Evolutionary conservation across 2,329 filamentous ascomycete species (phyloP), one percentile per base, ranked within the genome.

Genomic region (Ophiostoma ips): DNA sequence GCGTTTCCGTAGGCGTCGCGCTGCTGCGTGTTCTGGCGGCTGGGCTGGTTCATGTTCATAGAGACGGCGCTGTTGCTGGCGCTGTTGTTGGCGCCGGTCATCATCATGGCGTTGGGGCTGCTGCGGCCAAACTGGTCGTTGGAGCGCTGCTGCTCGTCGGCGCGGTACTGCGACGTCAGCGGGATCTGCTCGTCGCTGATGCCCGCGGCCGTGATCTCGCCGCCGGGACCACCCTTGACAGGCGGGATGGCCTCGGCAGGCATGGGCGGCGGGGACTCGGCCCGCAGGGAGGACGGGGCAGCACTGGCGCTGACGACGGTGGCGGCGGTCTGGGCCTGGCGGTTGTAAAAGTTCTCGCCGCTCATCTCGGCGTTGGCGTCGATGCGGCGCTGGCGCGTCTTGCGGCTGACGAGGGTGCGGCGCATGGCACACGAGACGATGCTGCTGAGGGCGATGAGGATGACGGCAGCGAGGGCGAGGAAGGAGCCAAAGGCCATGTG

Each of bases 321-420:
- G 9, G 64, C 63, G 8, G 66, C 63, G 36, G 66, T 59, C 54
- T 77, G 72, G 35, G 70, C 73, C 64, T 83, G 78, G 52, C 82
- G 75, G 59, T 82, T 84, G 66, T 94, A 95, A 63, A 84, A 95
- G 61, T 89, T 92, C 60, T 92, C 81, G 28, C 90, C 90, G 63
- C 86, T 96, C 89, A 96, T 96, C 63, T 96, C 89, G 8, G 89
- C 87, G 62, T 96, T 95, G 64, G 94, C 85, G 2, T 81, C 87
- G 62, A 96, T 94, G 43, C 87, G 79, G 70, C 83, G 87, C 73
- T 92, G 89, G 55, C 89, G 78, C n/a, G 89, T 86, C 69, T 95
- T 95, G 59, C 90, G 79, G 64, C 86, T 86, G 54, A 95, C 86
- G 51, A 96, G 71, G 2, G 89, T 94, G 53, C 90, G 81, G 56